Evolutionary conservation across 2,329 filamentous ascomycete genomes (phyloP), one percentile per base, ranked within the genome.

Genomic region (Penicillium sp.): DNA sequence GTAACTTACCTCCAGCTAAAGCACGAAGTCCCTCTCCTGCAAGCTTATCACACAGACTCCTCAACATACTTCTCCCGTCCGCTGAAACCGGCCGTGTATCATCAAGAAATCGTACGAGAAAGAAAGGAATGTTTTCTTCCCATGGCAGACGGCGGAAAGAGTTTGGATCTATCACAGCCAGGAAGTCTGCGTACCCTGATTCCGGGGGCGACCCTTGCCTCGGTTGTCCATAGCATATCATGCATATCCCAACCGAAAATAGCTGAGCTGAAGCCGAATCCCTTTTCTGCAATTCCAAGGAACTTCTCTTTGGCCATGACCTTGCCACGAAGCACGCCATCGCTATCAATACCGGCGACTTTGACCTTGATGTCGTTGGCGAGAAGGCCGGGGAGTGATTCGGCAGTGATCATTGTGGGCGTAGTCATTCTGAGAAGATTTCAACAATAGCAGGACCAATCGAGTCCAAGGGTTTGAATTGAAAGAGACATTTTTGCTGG

Each of bases 241-340:
- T 96, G 91, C 91, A 96, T 95, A 75, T 96, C 91, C 91, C 91
- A 96, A 69, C 91, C 91, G 67, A 95, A 96, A 63, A 95, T 85
- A 62, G 95, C 91, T 33, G 89, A 92, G 78, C 91, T 96, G 79
- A 96, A 96, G 56, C 91, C 91, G 65, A 96, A 96, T 56, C 91
- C 91, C 48, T 84, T 82, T 48, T 83, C 76, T 22, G 86, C 88
- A 53, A 96, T 84, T 41, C 88, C 89, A 38, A 96, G 78, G 74
- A 96, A 96, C 77, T 96, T 96, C 70, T 88, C 88, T 81, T 95
- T 95, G 64, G 90, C 90, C 75, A 96, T 86, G 58, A 96, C 82
- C 77, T 96, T 96, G 64, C 91, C 91, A 50, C 91, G 89, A 46
- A 96, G 80, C 44, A 91, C 85, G 49, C 91, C 91, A 72, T 96